Conservation (phyloP, 1,139 yeast genomes). For the Debaryomyces sp. region DNA sequence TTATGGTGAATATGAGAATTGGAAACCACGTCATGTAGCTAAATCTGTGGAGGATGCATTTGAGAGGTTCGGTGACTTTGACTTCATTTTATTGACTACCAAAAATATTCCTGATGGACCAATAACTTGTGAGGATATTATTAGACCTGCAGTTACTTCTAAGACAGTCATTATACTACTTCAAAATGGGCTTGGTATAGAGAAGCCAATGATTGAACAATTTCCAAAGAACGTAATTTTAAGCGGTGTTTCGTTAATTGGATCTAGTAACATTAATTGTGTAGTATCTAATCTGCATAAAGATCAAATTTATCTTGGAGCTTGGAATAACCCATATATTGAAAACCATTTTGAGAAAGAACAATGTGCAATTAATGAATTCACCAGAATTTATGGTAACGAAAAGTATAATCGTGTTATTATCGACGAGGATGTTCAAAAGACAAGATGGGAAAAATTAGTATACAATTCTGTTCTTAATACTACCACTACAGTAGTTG, state of each 20-base stretch:
- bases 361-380: conserved; percentile 32
- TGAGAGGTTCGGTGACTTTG: conserved; percentile 52
- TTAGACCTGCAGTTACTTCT: conserved; percentile 55
- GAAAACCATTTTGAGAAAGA: conserved; percentile 25
- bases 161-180: conserved; percentile 60
- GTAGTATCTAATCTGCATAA: conserved; percentile 52
- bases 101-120: conserved; percentile 72
- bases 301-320: conserved; percentile 60
- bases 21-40: conserved; percentile 56
- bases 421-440: conserved; percentile 52
- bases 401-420: conserved; percentile 42
- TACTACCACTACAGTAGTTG: conserved; percentile 57
- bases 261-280: conserved; percentile 61
- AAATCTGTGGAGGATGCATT: conserved; percentile 48
- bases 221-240: conserved; percentile 63
- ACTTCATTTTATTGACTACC: conserved; percentile 67
- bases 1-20: conserved; percentile 56
- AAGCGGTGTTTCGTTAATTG: conserved; percentile 71
- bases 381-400: conserved; percentile 53
- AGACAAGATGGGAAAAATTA: conserved; percentile 71
- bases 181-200: conserved; percentile 80
- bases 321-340: conserved; percentile 33
- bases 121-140: conserved; percentile 58
- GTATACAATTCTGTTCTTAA: conserved; percentile 71
- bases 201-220: conserved; percentile 55